A percentile compares a stretch with the other conserved stretches of the same genome.
phyloP scores from a whole-genome alignment of 345 rosid genomes.

The Geranium rotundifolium region DNA sequence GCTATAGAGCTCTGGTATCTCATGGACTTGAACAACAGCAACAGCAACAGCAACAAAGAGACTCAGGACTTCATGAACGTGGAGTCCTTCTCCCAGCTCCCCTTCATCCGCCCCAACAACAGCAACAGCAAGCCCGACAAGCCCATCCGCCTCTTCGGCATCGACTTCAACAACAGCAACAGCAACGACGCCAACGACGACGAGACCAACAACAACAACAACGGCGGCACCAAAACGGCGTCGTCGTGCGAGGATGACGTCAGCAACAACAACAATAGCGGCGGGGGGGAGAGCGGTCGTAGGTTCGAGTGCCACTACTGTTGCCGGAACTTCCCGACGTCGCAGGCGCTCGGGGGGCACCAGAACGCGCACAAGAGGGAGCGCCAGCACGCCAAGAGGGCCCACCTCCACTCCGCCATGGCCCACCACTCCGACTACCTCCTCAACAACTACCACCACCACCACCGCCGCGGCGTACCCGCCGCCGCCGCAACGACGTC shows the following conservation, averaged over 20 bases:
- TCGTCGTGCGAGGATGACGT: neutral
- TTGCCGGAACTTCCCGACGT: conserved; percentile 89
- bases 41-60: conserved; percentile 15
- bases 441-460: conserved; percentile 22
- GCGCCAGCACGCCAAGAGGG: conserved; percentile 88
- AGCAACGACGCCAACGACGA: neutral
- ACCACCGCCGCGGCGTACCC: conserved; percentile 23
- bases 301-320: conserved; percentile 96
- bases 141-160: conserved; percentile 79
- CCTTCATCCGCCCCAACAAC: conserved; percentile 58
- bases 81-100: conserved; percentile 43
- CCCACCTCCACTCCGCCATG: conserved; percentile 64
- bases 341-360: conserved; percentile 98
- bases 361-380: conserved; percentile 99
- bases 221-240: neutral
- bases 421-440: conserved; percentile 23
- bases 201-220: conserved; percentile 8
- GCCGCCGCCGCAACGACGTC: neutral
- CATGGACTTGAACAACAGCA: no score
- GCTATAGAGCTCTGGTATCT: neutral
- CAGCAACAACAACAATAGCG: conserved; percentile 8
- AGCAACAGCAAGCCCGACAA: conserved; percentile 46
- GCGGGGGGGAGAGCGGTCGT: conserved; percentile 33
- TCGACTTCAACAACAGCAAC: conserved; percentile 38
- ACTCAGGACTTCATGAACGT: conserved; percentile 43